phyloP scores from a whole-genome alignment of 106 monocot species.

The Acanthochlamys bracteata region DNA sequence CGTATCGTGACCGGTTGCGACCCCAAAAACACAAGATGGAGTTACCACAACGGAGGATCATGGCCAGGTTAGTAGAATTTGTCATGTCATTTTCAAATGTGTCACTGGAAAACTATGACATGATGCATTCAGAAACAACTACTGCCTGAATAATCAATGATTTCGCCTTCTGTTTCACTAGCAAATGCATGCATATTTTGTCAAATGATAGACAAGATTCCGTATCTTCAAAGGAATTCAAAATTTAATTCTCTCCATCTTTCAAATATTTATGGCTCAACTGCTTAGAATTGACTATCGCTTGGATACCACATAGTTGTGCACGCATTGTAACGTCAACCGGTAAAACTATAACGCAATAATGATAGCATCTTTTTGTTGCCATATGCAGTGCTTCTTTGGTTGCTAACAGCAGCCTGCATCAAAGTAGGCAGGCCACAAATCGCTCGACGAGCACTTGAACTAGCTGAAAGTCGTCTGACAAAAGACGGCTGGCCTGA shows the following conservation, averaged over 20 bases:
- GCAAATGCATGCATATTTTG: no score
- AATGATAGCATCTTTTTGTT: no score
- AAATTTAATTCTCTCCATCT: no score
- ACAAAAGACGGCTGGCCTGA: slow-evolving; percentile 42
- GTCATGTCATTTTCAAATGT: not conserved
- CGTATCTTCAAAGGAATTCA: no score
- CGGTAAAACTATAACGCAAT: no score
- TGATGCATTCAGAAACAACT: slow-evolving; percentile 17
- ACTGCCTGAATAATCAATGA: not conserved
- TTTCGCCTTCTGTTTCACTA: no score
- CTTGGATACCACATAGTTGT: no score
- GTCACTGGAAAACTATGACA: slow-evolving; percentile 68
- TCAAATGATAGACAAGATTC: no score
- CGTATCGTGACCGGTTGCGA: slow-evolving; percentile 73
- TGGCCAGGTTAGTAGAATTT: slow-evolving; percentile 45
- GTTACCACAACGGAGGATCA: slow-evolving; percentile 48
- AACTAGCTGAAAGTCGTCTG: slow-evolving; percentile 30
- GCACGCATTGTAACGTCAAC: no score
- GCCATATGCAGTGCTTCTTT: slow-evolving; percentile 30
- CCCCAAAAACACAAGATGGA: slow-evolving; percentile 49
- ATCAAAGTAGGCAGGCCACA: slow-evolving; percentile 38
- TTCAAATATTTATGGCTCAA: no score
- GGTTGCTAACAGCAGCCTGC: slow-evolving; percentile 47
- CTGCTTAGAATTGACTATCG: no score
- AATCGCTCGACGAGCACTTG: slow-evolving; percentile 37